Conservation (phyloP, 495 filamentous ascomycete genomes). For the Margaritispora aquatica region DNA sequence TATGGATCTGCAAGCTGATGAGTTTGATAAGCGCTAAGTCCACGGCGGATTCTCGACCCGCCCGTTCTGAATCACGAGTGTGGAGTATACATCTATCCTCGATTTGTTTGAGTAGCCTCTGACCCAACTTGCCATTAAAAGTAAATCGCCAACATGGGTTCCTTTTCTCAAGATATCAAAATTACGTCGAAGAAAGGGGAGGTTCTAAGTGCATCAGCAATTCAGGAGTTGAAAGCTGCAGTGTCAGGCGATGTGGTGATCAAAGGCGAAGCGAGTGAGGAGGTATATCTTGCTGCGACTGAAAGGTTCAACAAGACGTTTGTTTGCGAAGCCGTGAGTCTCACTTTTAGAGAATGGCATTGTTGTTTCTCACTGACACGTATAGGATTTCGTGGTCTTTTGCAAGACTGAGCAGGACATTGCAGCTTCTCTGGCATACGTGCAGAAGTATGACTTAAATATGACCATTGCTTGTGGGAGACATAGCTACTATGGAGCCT, state of each 20-base stretch:
- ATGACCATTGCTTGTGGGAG: constrained; percentile 7
- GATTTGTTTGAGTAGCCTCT: too few species aligned
- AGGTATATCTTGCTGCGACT: constrained; percentile 6
- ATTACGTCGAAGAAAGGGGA: neutral
- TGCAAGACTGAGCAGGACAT: constrained; percentile 12
- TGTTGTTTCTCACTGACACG: neutral
- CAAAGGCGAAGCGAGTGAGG: constrained; percentile 6
- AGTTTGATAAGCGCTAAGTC: too few species aligned
- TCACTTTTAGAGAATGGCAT: neutral
- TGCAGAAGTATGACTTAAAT: constrained; percentile 7
- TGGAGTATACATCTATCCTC: too few species aligned
- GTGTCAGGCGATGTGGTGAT: constrained; percentile 3
- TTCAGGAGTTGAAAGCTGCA: constrained; percentile 3
- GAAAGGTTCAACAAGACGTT: constrained; percentile 14
- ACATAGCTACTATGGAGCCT: constrained; percentile 14
- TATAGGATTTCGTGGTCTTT: constrained; percentile 10
- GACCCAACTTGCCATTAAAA: neutral
- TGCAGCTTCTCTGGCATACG: neutral
- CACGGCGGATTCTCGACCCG: too few species aligned
- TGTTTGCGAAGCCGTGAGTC: constrained; percentile 11
- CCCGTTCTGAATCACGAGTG: too few species aligned
- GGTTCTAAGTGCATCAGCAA: constrained; percentile 1
- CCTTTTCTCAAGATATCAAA: constrained; percentile 1
- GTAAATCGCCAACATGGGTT: constrained; percentile 5
- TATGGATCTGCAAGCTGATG: too few species aligned